phyloP scores from a whole-genome alignment of 2,329 filamentous ascomycete species.

The Clonostachys rhizophaga region DNA sequence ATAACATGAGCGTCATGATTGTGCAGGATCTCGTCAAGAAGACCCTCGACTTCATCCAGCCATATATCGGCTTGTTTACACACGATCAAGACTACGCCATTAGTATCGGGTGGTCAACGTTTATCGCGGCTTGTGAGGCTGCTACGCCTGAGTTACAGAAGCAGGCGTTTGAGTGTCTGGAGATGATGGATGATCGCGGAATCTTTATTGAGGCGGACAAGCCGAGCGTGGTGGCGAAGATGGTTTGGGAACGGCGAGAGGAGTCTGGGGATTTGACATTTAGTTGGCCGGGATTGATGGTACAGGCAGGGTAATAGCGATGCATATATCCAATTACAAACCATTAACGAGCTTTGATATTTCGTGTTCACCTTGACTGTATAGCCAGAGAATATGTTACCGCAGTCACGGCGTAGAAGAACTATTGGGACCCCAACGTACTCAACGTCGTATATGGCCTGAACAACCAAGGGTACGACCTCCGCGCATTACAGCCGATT shows the following conservation, averaged over 20 bases:
- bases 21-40: neutral
- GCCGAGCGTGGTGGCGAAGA: constrained; percentile 15
- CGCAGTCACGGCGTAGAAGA: too few relatives aligned
- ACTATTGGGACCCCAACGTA: too few relatives aligned
- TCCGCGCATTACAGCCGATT: too few relatives aligned
- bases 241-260: constrained; percentile 19
- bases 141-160: constrained; percentile 24
- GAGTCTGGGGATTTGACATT: constrained; percentile 18
- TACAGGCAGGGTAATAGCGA: constrained; percentile 5
- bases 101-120: constrained; percentile 34
- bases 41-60: constrained; percentile 23
- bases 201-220: constrained; percentile 15
- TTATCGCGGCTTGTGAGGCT: constrained; percentile 36
- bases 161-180: constrained; percentile 12
- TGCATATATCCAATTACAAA: neutral
- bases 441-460: too few relatives aligned
- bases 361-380: too few relatives aligned
- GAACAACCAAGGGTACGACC: too few relatives aligned
- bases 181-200: constrained; percentile 15
- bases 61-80: constrained; percentile 20
- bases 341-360: too few relatives aligned
- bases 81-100: constrained; percentile 27
- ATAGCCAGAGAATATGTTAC: too few relatives aligned
- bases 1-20: neutral
- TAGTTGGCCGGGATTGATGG: constrained; percentile 14